A percentile compares a stretch with the other conserved stretches of the same genome.
phyloP scores from a whole-genome alignment of 768 basidiomycete species.

The Austroboletus eburneus region DNA sequence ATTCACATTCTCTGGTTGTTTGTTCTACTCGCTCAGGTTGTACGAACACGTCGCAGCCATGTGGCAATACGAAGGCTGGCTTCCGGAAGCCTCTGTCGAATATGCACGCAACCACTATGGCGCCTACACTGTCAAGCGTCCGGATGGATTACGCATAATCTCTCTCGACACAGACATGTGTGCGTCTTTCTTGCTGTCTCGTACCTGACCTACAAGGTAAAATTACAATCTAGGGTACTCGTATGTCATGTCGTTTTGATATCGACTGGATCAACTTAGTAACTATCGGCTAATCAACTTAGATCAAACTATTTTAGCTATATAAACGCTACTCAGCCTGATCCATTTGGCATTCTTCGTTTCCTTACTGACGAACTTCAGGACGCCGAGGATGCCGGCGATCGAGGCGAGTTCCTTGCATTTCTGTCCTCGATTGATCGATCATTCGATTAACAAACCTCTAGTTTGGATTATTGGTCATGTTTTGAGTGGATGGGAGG shows the following conservation, averaged over 20 bases:
- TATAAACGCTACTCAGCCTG: conserved; percentile 43
- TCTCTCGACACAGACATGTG: conserved; percentile 50
- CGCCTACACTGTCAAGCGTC: conserved; percentile 42
- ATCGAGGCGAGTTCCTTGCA: conserved; percentile 32
- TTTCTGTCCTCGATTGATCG: neutral
- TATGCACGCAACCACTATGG: conserved; percentile 44
- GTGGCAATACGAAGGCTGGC: conserved; percentile 46
- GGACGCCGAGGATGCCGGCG: conserved; percentile 46
- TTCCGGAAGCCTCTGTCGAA: conserved; percentile 34
- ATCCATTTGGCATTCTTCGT: conserved; percentile 46
- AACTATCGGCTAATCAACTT: neutral
- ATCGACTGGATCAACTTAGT: neutral
- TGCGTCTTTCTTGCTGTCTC: conserved; percentile 17
- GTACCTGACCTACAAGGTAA: neutral
- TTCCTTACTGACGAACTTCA: conserved; percentile 52
- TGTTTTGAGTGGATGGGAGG: conserved; percentile 46
- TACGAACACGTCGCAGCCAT: conserved; percentile 45
- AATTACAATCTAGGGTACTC: conserved; percentile 28
- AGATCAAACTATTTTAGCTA: conserved; percentile 46
- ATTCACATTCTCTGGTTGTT: neutral
- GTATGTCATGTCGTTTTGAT: conserved; percentile 17
- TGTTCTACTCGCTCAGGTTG: conserved; percentile 32
- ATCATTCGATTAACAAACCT: neutral
- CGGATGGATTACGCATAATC: conserved; percentile 45
- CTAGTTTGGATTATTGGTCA: conserved; percentile 50